Conservation (phyloP, 2,329 filamentous ascomycete genomes). For the Hypoxylon sp. region DNA sequence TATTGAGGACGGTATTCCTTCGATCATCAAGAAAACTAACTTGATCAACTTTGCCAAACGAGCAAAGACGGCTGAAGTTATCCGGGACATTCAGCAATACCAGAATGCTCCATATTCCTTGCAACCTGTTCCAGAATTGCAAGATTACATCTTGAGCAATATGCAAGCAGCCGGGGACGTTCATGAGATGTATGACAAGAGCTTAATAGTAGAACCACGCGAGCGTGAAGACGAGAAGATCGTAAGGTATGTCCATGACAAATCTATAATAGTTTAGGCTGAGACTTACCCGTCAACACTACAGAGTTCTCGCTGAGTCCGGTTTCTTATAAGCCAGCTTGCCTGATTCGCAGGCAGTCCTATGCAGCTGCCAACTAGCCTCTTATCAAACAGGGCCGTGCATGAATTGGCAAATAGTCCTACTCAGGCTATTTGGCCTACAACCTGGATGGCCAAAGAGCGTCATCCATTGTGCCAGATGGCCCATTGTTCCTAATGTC, state of each 20-base stretch:
- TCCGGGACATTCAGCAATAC: conserved; percentile 98
- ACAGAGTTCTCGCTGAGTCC: conserved; percentile 73
- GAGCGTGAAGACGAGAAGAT: conserved; percentile 99
- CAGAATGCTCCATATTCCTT: conserved; percentile 97
- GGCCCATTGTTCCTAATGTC: not conserved
- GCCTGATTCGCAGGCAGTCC: conserved; percentile 19
- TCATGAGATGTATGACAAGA: conserved; percentile 99
- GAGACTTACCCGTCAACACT: conserved; percentile 48
- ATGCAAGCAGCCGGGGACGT: conserved; percentile 97
- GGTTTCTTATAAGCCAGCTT: conserved; percentile 67
- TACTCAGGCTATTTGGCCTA: conserved; percentile 12
- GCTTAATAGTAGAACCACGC: conserved; percentile 90
- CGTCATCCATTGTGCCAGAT: conserved; percentile 14
- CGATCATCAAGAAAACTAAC: conserved; percentile 94
- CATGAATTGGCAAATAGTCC: conserved; percentile 24
- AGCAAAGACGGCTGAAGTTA: conserved; percentile 97
- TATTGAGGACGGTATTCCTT: conserved; percentile 98
- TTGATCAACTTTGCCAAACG: conserved; percentile 99
- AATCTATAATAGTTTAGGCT: not conserved
- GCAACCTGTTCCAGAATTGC: conserved; percentile 89
- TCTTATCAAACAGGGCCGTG: conserved; percentile 15
- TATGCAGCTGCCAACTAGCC: conserved; percentile 22
- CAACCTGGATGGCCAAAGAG: conserved; percentile 12
- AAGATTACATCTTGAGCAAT: conserved; percentile 96
- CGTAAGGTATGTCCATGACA: conserved; percentile 80